A percentile compares a stretch with the other conserved stretches of the same genome.
Evolutionary conservation across 768 basidiomycete species (phyloP).

Genomic region (Phaeotremella skinneri): DNA sequence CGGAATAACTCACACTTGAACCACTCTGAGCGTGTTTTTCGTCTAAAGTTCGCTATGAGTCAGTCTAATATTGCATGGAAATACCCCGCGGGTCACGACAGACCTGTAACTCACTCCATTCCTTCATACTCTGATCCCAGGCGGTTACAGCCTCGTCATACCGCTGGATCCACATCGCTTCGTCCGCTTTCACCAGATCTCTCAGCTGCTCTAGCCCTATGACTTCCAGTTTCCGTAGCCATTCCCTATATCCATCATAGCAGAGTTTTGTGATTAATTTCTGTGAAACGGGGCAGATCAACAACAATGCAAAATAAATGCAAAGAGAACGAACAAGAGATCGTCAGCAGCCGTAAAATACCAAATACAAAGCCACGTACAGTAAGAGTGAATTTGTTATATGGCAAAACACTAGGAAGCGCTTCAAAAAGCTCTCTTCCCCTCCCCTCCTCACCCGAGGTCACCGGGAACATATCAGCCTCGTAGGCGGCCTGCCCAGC

Average conservation of each 20-base stretch:
- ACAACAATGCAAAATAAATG: conserved; percentile 2
- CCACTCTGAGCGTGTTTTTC: conserved; percentile 11
- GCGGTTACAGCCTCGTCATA: conserved; percentile 66
- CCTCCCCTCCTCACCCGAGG: conserved; percentile 12
- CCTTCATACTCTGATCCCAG: conserved; percentile 61
- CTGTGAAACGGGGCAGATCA: conserved; percentile 52
- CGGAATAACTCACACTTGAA: conserved; percentile 1
- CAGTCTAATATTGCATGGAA: too few relatives aligned
- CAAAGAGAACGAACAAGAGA: background rate
- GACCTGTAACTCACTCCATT: conserved; percentile 32
- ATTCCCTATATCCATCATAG: conserved; percentile 67
- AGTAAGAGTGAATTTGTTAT: conserved; percentile 75
- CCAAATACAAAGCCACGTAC: conserved; percentile 82
- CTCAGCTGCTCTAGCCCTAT: conserved; percentile 65
- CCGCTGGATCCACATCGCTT: conserved; percentile 68
- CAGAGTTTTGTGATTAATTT: conserved; percentile 93
- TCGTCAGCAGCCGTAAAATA: conserved; percentile 19
- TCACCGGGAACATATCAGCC: conserved; percentile 67
- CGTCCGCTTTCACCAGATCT: conserved; percentile 63
- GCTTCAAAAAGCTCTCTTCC: conserved; percentile 87
- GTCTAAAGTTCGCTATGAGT: background rate
- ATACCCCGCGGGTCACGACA: background rate
- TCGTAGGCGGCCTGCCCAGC: conserved; percentile 75
- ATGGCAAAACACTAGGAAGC: conserved; percentile 84
- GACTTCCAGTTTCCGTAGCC: conserved; percentile 68